Evolutionary conservation across 2,329 filamentous ascomycete genomes (phyloP).

Genomic region (Arthroderma sp.): DNA sequence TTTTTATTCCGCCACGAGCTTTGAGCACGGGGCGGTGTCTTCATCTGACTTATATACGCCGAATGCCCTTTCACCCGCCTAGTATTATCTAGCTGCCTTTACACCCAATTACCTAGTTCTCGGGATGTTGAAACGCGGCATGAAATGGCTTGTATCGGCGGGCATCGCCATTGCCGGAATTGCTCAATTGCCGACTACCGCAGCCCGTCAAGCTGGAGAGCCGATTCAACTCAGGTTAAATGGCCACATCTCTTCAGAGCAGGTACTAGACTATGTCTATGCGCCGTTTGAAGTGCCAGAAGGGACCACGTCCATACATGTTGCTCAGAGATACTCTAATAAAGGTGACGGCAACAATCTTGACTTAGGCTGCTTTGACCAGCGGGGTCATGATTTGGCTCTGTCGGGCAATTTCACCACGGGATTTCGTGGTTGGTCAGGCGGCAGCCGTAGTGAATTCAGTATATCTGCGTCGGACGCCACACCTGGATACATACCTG

Average conservation of each 20-base stretch:
- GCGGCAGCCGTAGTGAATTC: slow-evolving; percentile 13
- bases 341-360: slow-evolving; percentile 11
- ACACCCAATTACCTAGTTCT: no score
- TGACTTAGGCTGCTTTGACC: slow-evolving; percentile 14
- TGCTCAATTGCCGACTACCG: no score
- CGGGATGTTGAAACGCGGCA: no score
- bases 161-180: no score
- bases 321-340: slow-evolving; percentile 13
- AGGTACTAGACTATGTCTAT: slow-evolving; percentile 15
- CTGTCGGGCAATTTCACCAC: slow-evolving; percentile 5
- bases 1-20: no score
- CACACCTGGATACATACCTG: slow-evolving; percentile 15
- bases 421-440: slow-evolving; percentile 12
- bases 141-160: no score
- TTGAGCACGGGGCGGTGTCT: no score
- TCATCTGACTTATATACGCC: no score
- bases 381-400: slow-evolving; percentile 9
- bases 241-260: slow-evolving; percentile 11
- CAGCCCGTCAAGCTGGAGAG: background rate
- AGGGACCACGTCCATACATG: slow-evolving; percentile 12
- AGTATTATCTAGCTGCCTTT: no score
- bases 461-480: slow-evolving; percentile 12
- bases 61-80: no score
- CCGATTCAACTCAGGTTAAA: slow-evolving; percentile 10
- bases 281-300: slow-evolving; percentile 12